phyloP scores from a whole-genome alignment of 345 rosid genomes.

The Eucalyptus pauciflora region DNA sequence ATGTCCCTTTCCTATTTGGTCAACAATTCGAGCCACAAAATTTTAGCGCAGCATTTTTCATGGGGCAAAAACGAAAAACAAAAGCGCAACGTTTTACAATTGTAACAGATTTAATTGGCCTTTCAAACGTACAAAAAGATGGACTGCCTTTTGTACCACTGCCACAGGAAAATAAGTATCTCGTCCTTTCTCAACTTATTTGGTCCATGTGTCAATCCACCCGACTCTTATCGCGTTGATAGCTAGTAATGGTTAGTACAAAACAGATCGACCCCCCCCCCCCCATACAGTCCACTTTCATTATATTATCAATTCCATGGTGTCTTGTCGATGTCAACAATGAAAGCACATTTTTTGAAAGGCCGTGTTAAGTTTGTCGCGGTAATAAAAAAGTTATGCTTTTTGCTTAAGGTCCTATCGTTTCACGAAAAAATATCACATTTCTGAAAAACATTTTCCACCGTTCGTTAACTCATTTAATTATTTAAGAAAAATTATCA shows the following conservation, averaged over 20 bases:
- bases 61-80: background rate
- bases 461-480: too few species aligned
- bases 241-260: background rate
- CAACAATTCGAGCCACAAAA: background rate
- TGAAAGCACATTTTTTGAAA: background rate
- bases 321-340: background rate
- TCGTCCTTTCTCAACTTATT: background rate
- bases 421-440: too few species aligned
- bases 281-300: background rate
- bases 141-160: background rate
- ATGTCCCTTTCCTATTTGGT: background rate
- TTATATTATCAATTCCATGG: background rate
- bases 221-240: background rate
- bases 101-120: background rate
- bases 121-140: background rate
- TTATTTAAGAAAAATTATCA: too few species aligned
- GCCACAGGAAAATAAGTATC: background rate
- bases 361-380: background rate
- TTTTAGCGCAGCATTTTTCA: background rate
- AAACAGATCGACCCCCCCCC: background rate
- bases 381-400: background rate
- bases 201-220: background rate
- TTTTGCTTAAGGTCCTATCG: background rate
- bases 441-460: too few species aligned
- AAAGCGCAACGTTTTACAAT: fast-evolving